A percentile compares a stretch with the other conserved stretches of the same genome.
Evolutionary conservation across 495 filamentous ascomycete species (phyloP).

Genomic region (Bacidia gigantensis): DNA sequence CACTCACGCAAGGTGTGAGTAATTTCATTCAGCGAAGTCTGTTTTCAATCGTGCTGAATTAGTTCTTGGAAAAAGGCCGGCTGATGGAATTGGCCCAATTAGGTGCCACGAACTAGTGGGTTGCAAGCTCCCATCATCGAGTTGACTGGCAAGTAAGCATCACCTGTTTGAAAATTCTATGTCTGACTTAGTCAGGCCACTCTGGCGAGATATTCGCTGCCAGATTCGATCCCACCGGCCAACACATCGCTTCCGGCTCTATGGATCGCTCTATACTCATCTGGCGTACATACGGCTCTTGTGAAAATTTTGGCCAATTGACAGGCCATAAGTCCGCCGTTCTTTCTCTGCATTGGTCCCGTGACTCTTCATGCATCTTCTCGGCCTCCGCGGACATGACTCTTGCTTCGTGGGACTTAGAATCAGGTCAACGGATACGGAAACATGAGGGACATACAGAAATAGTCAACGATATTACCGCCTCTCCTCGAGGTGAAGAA

Average conservation of each 20-base stretch:
- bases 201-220: constrained; percentile 79
- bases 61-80: constrained; percentile 14
- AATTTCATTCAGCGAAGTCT: background rate
- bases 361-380: constrained; percentile 80
- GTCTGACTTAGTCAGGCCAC: constrained; percentile 33
- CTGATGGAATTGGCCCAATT: constrained; percentile 23
- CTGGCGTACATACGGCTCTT: constrained; percentile 83
- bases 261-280: constrained; percentile 92
- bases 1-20: constrained; percentile 75
- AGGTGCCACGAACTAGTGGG: constrained; percentile 73
- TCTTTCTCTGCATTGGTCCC: constrained; percentile 90
- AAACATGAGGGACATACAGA: constrained; percentile 89
- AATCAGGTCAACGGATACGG: constrained; percentile 74
- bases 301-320: constrained; percentile 82
- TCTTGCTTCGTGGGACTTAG: constrained; percentile 87
- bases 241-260: constrained; percentile 83
- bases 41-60: constrained; percentile 11
- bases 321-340: constrained; percentile 81
- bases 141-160: constrained; percentile 49
- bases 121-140: constrained; percentile 93
- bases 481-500: constrained; percentile 79
- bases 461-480: constrained; percentile 78
- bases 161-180: background rate
- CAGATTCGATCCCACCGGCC: constrained; percentile 76
- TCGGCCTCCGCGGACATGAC: constrained; percentile 89